These are phyloP conservation scores for Hapsidospora chrysogenum DNA, from an alignment of 495 filamentous ascomycete genomes.

Conservation along the genomic window DNA sequence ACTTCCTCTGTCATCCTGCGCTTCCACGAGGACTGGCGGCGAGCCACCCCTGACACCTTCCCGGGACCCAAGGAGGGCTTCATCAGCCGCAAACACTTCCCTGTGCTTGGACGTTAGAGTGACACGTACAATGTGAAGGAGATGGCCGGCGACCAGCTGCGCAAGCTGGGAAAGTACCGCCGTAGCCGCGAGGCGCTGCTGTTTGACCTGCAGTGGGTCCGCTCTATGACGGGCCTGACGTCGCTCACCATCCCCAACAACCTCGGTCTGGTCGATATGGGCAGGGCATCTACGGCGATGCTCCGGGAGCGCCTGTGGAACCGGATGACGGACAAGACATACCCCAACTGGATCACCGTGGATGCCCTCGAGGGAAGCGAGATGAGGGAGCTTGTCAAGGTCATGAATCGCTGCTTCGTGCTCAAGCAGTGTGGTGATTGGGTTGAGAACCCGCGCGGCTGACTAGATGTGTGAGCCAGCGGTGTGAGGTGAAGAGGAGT, in stretches of 20 bases:
- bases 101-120: not conserved
- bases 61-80: not conserved
- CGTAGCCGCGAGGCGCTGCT: not conserved
- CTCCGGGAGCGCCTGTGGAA: not conserved
- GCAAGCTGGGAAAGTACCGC: not conserved
- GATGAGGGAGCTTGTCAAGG: not conserved
- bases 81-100: not conserved
- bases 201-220: not conserved
- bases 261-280: not conserved
- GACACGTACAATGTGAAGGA: not conserved
- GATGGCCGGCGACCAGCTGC: not conserved
- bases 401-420: conserved; percentile 1
- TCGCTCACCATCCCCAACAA: not conserved
- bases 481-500: no score
- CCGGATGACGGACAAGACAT: not conserved
- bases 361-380: not conserved
- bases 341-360: not conserved
- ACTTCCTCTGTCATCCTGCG: not conserved
- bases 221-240: not conserved
- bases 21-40: conserved; percentile 1
- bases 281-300: not conserved
- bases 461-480: no score
- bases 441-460: no score
- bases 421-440: conserved; percentile 1
- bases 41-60: not conserved